Base-by-base conservation (phyloP, 169 alveolate species). In the Plasmodium malariae region DNA sequence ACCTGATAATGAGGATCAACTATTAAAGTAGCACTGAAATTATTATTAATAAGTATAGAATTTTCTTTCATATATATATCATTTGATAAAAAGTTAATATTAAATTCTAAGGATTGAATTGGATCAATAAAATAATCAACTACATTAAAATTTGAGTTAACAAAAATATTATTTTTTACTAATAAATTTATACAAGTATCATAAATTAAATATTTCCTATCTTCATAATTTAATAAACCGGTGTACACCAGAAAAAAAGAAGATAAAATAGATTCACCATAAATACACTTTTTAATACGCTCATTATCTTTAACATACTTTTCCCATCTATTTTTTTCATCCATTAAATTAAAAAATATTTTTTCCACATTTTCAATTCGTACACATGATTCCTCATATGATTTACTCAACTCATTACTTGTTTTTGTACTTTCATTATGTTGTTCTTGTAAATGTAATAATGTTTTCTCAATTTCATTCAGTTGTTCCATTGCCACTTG, bases 401-500 rank as follows among this genome's bases (percentile, higher is more conserved):
- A 86, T 30, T 45, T 71, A 19, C 87, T 86, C 3, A 93, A 96
- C 97, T 70, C 97, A 94, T 30, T 93, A 92, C 74, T 86, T 24
- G 21, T 51, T 69, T 86, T 55, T 1, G 72, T 86, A 78, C 95
- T 94, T 63, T 92, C 96, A 59, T 94, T 95, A 80, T 74, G 85
- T 12, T 80, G 91, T 74, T 83, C 78, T 59, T 86, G 67, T 54
- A 83, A 34, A 83, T 73, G 80, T 87, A 88, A 34, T 17, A 91
- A 65, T 73, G 92, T 71, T 89, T 88, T 85, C 88, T 92, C 88
- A 62, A 94, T 71, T 62, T 63, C 71, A 54, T 0, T 26, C 24
- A 97, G 93, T 67, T 92, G 93, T 34, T 88, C 80, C 87, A 96
- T 95, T 73, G 96, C 93, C 55, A 95, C 97, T 78, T 96, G 96